Percentiles rank a stretch among this genome's conserved stretches.
phyloP scores from a whole-genome alignment of 2,329 filamentous ascomycete species.

The Penicillium sp. region DNA sequence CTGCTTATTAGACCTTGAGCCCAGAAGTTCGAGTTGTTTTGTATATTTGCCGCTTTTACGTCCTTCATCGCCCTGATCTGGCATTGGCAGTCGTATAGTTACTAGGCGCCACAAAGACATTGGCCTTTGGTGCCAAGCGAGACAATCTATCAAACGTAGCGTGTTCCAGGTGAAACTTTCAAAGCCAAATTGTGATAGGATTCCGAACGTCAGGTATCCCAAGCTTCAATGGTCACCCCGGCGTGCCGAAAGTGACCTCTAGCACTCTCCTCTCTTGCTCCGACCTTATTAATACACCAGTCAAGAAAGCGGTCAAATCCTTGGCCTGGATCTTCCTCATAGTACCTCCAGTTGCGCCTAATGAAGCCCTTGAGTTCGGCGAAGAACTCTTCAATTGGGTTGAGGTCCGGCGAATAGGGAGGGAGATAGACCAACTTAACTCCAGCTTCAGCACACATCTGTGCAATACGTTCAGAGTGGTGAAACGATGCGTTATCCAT shows the following conservation, averaged over 20 bases:
- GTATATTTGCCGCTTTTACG: no score
- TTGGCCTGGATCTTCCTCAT: slow-evolving; percentile 15
- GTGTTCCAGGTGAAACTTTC: no score
- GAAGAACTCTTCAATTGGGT: slow-evolving; percentile 39
- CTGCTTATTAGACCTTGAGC: no score
- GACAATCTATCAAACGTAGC: no score
- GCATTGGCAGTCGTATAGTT: no score
- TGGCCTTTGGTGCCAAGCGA: no score
- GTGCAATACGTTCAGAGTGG: not conserved
- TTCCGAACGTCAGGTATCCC: no score
- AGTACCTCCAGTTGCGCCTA: slow-evolving; percentile 25
- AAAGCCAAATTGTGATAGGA: no score
- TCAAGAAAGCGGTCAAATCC: slow-evolving; percentile 24
- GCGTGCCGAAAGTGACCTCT: slow-evolving; percentile 26
- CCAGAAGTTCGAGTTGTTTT: no score
- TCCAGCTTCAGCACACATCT: not conserved
- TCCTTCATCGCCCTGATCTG: no score
- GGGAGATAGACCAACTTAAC: slow-evolving; percentile 19
- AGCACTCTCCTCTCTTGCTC: slow-evolving; percentile 19
- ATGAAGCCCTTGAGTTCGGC: slow-evolving; percentile 36
- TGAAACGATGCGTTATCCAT: slow-evolving; percentile 6
- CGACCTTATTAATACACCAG: slow-evolving; percentile 27
- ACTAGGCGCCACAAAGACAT: no score
- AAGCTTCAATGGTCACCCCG: slow-evolving; percentile 11
- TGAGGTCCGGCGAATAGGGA: slow-evolving; percentile 37